Evolutionary conservation across 306 rosid genomes (phyloP), one percentile per base, ranked within the genome.

Genomic region (Vigna mungo): DNA sequence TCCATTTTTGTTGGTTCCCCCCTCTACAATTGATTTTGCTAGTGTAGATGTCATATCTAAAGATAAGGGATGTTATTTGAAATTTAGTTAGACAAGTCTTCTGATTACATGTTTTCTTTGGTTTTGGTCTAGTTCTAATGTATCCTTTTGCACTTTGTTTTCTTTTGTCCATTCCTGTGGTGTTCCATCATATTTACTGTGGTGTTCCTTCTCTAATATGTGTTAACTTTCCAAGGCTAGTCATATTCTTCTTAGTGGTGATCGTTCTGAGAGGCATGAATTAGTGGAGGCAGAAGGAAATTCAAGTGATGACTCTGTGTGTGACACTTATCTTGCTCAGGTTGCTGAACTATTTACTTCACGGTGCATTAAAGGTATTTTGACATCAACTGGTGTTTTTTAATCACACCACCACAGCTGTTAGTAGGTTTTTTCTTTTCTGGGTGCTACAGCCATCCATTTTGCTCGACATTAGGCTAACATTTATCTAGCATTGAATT

Each of bases 241-340:
- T 70, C 86, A 25, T 34, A 61, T 87, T 82, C 92, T 92, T 83
- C 77, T 72, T 75, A 92, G 84, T 10, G 93, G 95, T 9, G 95
- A 90, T 84, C 81, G 39, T 84, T 83, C 86, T 37, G 96, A 92
- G 78, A 84, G 88, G 83, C 90, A 74, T 84, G 95, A 84, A 81
- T 82, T 90, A 62, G 82, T 95, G 80, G 97, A 85, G 87, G 91
- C 81, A 46, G 95, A 86, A 73, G 90, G 81, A 88, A 81, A 79
- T 80, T 77, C 80, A 75, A 79, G 83, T 80, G 87, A 87, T 60
- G 89, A 77, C 55, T 80, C 90, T 77, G 2, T 77, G 56, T 89
- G 91, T 82, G 91, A 85, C 56, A 86, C 76, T 76, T 95, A 89
- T 82, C 91, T 95, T 73, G 75, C 83, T 52, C 89, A 79, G 87